Evolutionary conservation across 495 filamentous ascomycete genomes (phyloP).

Genomic region (Ramalina intermedia): DNA sequence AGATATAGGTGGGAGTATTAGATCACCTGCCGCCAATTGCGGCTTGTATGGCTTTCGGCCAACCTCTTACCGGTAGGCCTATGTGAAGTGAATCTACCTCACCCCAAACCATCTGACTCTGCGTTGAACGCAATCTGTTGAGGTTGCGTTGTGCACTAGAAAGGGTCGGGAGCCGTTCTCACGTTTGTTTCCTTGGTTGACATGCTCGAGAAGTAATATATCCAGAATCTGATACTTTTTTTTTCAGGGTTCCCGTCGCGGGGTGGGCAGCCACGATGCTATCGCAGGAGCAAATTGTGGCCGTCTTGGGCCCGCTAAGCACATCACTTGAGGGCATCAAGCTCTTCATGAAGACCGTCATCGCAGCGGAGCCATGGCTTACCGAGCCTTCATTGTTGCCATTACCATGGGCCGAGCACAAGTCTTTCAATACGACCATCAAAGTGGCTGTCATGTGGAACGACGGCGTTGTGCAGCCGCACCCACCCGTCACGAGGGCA

Average conservation of each 20-base stretch:
- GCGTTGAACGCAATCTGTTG: too few species aligned
- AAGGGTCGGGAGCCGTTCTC: too few species aligned
- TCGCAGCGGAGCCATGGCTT: conserved; percentile 48
- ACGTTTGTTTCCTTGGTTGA: too few species aligned
- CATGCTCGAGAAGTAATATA: too few species aligned
- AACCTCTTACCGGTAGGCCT: conserved; percentile 7
- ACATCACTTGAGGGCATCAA: conserved; percentile 46
- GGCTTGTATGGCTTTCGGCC: conserved; percentile 22
- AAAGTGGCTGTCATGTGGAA: conserved; percentile 56
- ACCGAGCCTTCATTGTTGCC: conserved; percentile 42
- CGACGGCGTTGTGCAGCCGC: conserved; percentile 56
- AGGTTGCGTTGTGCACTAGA: too few species aligned
- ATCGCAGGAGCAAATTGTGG: conserved; percentile 45
- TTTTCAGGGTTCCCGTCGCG: conserved; percentile 11
- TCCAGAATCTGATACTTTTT: neutral
- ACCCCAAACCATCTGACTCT: too few species aligned
- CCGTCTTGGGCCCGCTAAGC: conserved; percentile 48
- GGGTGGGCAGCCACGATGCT: conserved; percentile 28
- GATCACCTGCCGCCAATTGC: conserved; percentile 20
- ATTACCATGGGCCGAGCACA: conserved; percentile 40
- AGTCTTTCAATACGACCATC: conserved; percentile 26
- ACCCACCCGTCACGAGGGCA: conserved; percentile 53
- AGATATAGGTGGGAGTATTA: conserved; percentile 26
- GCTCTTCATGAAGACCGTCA: conserved; percentile 45
- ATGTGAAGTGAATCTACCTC: too few species aligned